Evolutionary conservation across 2,329 filamentous ascomycete genomes (phyloP).

Genomic region (Rutstroemia sydowiana): DNA sequence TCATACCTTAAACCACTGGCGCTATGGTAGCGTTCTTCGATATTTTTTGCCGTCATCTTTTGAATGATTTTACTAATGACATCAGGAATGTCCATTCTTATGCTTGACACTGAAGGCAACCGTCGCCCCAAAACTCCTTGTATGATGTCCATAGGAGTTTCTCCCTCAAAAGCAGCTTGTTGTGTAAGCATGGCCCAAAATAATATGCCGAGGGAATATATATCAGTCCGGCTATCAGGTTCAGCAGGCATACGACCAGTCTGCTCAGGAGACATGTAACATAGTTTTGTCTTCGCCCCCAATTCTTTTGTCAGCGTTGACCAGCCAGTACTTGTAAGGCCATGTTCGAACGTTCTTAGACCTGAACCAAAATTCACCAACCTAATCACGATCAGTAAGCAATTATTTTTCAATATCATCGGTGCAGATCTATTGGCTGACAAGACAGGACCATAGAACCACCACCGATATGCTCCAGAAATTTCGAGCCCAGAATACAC

Average conservation of each 20-base stretch:
- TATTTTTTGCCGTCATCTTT: conserved; percentile 85
- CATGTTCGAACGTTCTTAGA: conserved; percentile 81
- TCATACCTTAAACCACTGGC: conserved; percentile 81
- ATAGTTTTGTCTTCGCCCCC: conserved; percentile 80
- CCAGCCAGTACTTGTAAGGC: conserved; percentile 81
- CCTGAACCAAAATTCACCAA: conserved; percentile 83
- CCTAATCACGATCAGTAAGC: neutral
- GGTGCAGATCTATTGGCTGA: no score
- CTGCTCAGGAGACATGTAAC: conserved; percentile 91
- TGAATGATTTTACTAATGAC: conserved; percentile 76
- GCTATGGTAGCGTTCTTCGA: conserved; percentile 83
- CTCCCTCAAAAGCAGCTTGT: conserved; percentile 70
- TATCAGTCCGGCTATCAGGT: conserved; percentile 85
- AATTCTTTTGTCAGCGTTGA: conserved; percentile 72
- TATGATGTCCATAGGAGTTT: conserved; percentile 79
- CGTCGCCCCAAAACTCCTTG: conserved; percentile 78
- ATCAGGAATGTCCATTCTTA: conserved; percentile 78
- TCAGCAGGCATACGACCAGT: conserved; percentile 89
- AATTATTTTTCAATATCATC: no score
- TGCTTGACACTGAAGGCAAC: conserved; percentile 67
- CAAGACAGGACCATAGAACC: no score
- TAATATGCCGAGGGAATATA: conserved; percentile 82
- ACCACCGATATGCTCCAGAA: no score
- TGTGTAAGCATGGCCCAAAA: conserved; percentile 84
- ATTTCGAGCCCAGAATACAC: neutral